phyloP scores from a whole-genome alignment of 2,329 filamentous ascomycete species.

The Aureobasidium sp. region DNA sequence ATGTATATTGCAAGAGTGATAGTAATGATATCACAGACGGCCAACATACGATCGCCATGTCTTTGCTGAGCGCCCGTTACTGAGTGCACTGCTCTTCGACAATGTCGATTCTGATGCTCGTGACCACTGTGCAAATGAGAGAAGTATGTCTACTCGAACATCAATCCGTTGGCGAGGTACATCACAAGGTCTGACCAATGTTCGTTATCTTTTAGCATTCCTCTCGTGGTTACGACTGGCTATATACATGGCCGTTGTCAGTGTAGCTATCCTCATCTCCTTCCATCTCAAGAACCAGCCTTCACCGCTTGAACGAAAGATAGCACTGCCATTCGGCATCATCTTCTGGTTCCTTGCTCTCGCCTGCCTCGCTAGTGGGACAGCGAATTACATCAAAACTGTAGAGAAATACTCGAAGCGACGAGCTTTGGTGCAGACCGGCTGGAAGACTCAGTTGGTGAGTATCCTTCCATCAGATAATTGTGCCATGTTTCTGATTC shows the following conservation, averaged over 20 bases:
- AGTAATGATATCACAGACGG: neutral
- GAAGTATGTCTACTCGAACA: slow-evolving; percentile 38
- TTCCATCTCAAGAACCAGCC: slow-evolving; percentile 80
- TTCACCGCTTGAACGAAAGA: slow-evolving; percentile 58
- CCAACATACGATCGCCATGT: slow-evolving; percentile 30
- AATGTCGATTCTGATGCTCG: slow-evolving; percentile 67
- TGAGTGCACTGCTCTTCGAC: slow-evolving; percentile 63
- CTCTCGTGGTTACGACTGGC: slow-evolving; percentile 84
- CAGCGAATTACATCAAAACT: slow-evolving; percentile 78
- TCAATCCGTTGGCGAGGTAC: neutral
- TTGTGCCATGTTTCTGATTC: neutral
- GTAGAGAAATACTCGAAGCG: slow-evolving; percentile 74
- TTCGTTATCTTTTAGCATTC: slow-evolving; percentile 45
- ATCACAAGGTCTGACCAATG: too few species aligned
- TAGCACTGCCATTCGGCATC: slow-evolving; percentile 75
- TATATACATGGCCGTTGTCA: slow-evolving; percentile 84
- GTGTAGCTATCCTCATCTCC: slow-evolving; percentile 81
- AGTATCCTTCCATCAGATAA: slow-evolving; percentile 11
- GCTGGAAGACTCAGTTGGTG: slow-evolving; percentile 84
- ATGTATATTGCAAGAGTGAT: neutral
- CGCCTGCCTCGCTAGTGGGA: slow-evolving; percentile 63
- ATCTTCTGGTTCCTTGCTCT: slow-evolving; percentile 81
- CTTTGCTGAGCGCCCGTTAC: slow-evolving; percentile 54
- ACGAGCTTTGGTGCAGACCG: slow-evolving; percentile 79
- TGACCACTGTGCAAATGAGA: slow-evolving; percentile 71